Conservation (phyloP, 2,329 filamentous ascomycete species). For the Hymenoscyphus linearis region DNA sequence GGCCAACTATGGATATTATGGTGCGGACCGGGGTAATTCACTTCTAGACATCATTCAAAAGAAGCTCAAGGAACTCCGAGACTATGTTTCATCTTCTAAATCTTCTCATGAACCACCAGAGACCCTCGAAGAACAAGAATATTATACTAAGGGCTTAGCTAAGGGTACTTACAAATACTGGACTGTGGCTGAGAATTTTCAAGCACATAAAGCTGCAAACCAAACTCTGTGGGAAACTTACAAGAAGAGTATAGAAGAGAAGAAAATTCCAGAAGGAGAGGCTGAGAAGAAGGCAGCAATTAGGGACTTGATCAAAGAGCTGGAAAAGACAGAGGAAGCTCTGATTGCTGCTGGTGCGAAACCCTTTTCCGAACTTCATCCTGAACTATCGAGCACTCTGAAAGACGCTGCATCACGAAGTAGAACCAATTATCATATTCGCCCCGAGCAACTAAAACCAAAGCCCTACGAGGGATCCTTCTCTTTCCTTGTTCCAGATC, state of each 20-base stretch:
- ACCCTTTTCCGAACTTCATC: slow-evolving; percentile 59
- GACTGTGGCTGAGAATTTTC: slow-evolving; percentile 19
- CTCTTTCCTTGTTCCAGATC: slow-evolving; percentile 31
- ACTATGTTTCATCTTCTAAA: slow-evolving; percentile 15
- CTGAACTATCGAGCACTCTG: slow-evolving; percentile 36
- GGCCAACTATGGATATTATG: background rate
- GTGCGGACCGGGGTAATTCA: slow-evolving; percentile 38
- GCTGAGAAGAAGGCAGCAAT: slow-evolving; percentile 54
- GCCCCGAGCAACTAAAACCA: background rate
- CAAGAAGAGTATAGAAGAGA: slow-evolving; percentile 29
- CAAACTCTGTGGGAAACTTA: slow-evolving; percentile 31
- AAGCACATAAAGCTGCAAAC: slow-evolving; percentile 17
- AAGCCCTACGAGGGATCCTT: slow-evolving; percentile 19
- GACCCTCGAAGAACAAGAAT: slow-evolving; percentile 37
- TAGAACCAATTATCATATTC: background rate
- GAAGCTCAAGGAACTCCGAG: slow-evolving; percentile 45
- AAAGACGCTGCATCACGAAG: background rate
- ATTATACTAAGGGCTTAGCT: slow-evolving; percentile 46
- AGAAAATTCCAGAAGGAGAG: slow-evolving; percentile 32
- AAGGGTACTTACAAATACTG: slow-evolving; percentile 54
- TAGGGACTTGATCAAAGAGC: slow-evolving; percentile 42
- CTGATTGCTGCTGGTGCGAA: slow-evolving; percentile 59
- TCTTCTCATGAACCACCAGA: slow-evolving; percentile 16
- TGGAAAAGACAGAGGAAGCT: slow-evolving; percentile 48
- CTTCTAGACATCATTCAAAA: slow-evolving; percentile 56